A percentile compares a stretch with the other conserved stretches of the same genome.
These are phyloP conservation scores for Saturnispora mendoncae DNA, from an alignment of 805 yeast species.

Conservation along the genomic window DNA sequence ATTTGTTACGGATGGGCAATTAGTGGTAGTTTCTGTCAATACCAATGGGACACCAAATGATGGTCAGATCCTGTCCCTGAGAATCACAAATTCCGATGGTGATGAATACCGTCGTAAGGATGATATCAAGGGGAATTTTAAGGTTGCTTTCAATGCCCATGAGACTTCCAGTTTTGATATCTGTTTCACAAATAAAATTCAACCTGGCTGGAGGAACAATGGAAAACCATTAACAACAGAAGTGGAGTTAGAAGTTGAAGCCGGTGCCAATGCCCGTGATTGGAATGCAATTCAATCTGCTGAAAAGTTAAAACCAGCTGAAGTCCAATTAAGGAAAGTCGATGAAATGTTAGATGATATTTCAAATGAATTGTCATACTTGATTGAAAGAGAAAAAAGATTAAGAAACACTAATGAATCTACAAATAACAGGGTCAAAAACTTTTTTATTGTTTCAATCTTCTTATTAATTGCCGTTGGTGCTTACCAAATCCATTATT, in stretches of 20 bases:
- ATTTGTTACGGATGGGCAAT: conserved; percentile 73
- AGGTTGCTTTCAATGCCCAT: conserved; percentile 80
- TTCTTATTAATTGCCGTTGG: conserved; percentile 70
- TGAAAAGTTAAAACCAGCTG: conserved; percentile 88
- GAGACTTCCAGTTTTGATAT: conserved; percentile 80
- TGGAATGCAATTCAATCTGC: conserved; percentile 93
- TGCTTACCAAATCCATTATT: conserved; percentile 84
- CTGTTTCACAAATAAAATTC: conserved; percentile 67
- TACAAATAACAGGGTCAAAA: conserved; percentile 86
- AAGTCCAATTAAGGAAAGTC: conserved; percentile 78
- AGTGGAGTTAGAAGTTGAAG: conserved; percentile 84
- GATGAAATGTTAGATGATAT: conserved; percentile 84
- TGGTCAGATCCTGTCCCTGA: conserved; percentile 70
- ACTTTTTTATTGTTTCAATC: conserved; percentile 68
- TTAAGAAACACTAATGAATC: conserved; percentile 96
- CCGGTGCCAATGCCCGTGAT: conserved; percentile 95
- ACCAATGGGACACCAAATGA: conserved; percentile 74
- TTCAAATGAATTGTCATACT: conserved; percentile 67
- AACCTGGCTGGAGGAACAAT: conserved; percentile 32
- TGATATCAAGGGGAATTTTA: conserved; percentile 63
- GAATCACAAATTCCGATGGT: conserved; percentile 69
- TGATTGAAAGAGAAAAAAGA: conserved; percentile 81
- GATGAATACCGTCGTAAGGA: conserved; percentile 75
- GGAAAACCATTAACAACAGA: conserved; percentile 43
- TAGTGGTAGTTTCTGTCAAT: conserved; percentile 77